Percentiles rank a stretch among this genome's conserved stretches.
phyloP scores from a whole-genome alignment of 805 yeast genomes.

The Metschnikowia lachancei region DNA sequence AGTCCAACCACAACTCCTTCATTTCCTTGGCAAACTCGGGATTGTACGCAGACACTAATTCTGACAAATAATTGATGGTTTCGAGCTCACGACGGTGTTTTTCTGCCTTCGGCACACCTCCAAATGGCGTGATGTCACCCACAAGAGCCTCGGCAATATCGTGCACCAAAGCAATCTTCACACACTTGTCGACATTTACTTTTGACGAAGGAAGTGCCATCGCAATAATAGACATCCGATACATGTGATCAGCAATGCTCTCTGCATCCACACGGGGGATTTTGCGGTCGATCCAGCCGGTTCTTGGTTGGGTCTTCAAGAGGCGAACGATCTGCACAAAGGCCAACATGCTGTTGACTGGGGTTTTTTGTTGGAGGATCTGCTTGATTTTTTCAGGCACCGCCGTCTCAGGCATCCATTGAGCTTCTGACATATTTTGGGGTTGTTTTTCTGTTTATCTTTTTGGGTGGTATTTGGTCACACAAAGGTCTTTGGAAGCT shows the following conservation, averaged over 20 bases:
- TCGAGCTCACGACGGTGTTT: slow-evolving; percentile 78
- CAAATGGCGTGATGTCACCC: slow-evolving; percentile 89
- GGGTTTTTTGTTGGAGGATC: slow-evolving; percentile 31
- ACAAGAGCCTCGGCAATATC: slow-evolving; percentile 93
- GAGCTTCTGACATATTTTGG: not conserved
- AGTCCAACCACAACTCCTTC: slow-evolving; percentile 76
- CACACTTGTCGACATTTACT: slow-evolving; percentile 66
- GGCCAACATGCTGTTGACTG: slow-evolving; percentile 51
- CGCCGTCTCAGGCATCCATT: slow-evolving; percentile 56
- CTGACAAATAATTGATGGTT: slow-evolving; percentile 65
- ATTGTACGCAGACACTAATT: slow-evolving; percentile 64
- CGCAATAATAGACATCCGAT: slow-evolving; percentile 82
- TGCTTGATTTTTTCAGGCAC: slow-evolving; percentile 46
- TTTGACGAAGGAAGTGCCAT: slow-evolving; percentile 59
- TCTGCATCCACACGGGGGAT: slow-evolving; percentile 52
- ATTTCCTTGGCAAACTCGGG: slow-evolving; percentile 60
- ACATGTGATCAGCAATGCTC: slow-evolving; percentile 92
- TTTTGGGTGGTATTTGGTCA: too few species aligned
- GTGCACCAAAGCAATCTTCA: slow-evolving; percentile 83
- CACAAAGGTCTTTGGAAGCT: too few species aligned
- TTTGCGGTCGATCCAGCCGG: slow-evolving; percentile 87
- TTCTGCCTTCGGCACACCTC: slow-evolving; percentile 64
- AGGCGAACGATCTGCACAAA: slow-evolving; percentile 65
- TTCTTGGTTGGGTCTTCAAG: slow-evolving; percentile 77
- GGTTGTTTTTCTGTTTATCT: not conserved